Evolutionary conservation across 495 filamentous ascomycete species (phyloP), one percentile per base, ranked within the genome.

Genomic region (Penicillium verhagenii): DNA sequence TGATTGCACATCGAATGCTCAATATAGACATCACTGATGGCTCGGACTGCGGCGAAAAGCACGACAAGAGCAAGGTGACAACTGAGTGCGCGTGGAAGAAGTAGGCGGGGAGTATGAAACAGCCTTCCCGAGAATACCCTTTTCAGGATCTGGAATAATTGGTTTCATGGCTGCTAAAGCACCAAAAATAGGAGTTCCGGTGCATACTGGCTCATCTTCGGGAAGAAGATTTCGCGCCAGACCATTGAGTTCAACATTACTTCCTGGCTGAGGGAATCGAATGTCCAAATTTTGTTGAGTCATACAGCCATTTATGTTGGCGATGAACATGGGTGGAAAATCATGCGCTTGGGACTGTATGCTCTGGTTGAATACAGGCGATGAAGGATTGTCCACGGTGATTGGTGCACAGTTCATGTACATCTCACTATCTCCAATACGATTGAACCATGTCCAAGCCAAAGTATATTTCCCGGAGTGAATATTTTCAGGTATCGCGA

Each of bases 401-500:
- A 92, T 75, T 1, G 85, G 79, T 6, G 85, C 87, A 55, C 90
- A 96, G 79, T 91, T 89, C 90, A 94, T 94, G 76, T 95, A 96
- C 80, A 94, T 89, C 67, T 96, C 90, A 38, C 88, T 82, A 72
- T 89, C 88, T 44, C 90, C 89, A 54, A 91, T 67, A 52, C 81
- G 82, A 78, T 96, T 96, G 73, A 92, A 85, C 91, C 91, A 96
- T 9, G 89, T 88, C 81, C 87, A 95, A 29, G 88, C 88, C 49
- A 96, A 73, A 6, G 82, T 86, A 31, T 84, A 89, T 46, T 79
- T 61, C 4, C 77, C 78, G 1, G 61, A 50, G 6, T 53, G 49
- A 40, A 75, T 66, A 28, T 56, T 61, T 2, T 67, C 59, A 20
- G 78, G 79, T 24, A 82, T 73, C 13, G 65, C 66, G 59, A 76